Base-by-base conservation (phyloP, 768 basidiomycete genomes). In the Tylopilus vinaceipallidus region DNA sequence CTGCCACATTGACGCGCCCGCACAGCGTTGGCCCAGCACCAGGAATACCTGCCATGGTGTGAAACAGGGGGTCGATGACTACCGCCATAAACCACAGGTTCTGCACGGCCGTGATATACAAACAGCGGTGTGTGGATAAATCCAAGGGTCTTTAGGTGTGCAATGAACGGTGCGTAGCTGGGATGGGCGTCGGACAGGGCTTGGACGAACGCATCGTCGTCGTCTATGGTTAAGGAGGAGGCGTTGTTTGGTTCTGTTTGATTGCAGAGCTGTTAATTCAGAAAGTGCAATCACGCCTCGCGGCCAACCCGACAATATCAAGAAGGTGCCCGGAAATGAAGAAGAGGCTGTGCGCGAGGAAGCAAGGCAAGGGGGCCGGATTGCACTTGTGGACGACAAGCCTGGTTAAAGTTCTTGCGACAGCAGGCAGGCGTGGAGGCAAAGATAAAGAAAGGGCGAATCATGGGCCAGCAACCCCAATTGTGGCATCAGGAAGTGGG, bases 41-140 rank as follows among this genome's bases (percentile, higher is more conserved):
- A n/a, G 60, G 52, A 9, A 40, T 40, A 3, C 47, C 58, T 20
- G 53, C 40, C 27, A 60, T 52, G 20, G 54, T 24, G 49, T 65
- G 46, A 57, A 59, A 34, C 43, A 56, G 29, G 12, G 42, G 42
- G 39, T 52, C 59, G 24, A 51, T 47, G n/a, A 79, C 74, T 2
- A 64, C 62, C 22, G 74, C 56, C 0, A 82, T 79, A 22, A 77
- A 65, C 33, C 74, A 71, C 8, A 76, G 64, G 6, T 81, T 75
- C 45, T 70, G 69, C 0, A 80, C 66, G 63, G 88, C 84, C 45
- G 82, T 78, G 35, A 90, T 80, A 87, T 53, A 90, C 75, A 66
- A 88, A 90, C 1, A 82, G 76, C 2, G 85, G 84, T 7, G 83
- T 76, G 37, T 50, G 64, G 1, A 67, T 55, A 3, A 63, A 63